Percentiles rank a stretch among this genome's conserved stretches.
Conservation (phyloP, 225 moss, liverwort and hornwort species). For the Polytrichum formosum region DNA sequence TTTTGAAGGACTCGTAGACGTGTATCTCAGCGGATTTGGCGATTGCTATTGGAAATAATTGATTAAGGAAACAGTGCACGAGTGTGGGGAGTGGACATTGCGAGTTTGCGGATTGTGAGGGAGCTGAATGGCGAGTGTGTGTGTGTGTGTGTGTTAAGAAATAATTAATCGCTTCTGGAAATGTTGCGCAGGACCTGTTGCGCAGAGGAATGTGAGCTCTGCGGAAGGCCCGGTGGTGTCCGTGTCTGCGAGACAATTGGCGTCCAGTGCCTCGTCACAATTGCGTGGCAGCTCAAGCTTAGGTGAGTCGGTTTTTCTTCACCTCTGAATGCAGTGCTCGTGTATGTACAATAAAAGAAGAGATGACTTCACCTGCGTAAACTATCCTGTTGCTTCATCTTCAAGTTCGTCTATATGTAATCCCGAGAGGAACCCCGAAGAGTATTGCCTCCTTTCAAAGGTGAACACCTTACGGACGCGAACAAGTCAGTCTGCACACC, state of each 20-base stretch:
- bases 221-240: conserved; percentile 12
- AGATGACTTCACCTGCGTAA: too few relatives aligned
- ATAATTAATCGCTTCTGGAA: background rate
- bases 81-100: background rate
- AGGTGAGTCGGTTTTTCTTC: conserved; percentile 14
- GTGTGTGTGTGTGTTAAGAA: too few relatives aligned
- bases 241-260: conserved; percentile 20
- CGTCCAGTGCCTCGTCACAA: conserved; percentile 34
- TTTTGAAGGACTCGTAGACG: too few relatives aligned
- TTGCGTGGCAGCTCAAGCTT: conserved; percentile 20
- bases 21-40: too few relatives aligned
- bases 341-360: background rate
- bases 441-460: too few relatives aligned
- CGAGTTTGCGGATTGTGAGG: background rate
- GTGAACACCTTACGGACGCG: too few relatives aligned
- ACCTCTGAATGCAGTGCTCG: background rate
- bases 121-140: background rate
- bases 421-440: too few relatives aligned
- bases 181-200: conserved; percentile 11
- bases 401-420: too few relatives aligned
- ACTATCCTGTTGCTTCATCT: too few relatives aligned
- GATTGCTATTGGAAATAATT: background rate
- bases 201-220: conserved; percentile 16
- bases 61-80: background rate
- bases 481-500: too few relatives aligned